Base-by-base conservation (phyloP, 768 basidiomycete genomes). In the Clitopilus hobsonii region DNA sequence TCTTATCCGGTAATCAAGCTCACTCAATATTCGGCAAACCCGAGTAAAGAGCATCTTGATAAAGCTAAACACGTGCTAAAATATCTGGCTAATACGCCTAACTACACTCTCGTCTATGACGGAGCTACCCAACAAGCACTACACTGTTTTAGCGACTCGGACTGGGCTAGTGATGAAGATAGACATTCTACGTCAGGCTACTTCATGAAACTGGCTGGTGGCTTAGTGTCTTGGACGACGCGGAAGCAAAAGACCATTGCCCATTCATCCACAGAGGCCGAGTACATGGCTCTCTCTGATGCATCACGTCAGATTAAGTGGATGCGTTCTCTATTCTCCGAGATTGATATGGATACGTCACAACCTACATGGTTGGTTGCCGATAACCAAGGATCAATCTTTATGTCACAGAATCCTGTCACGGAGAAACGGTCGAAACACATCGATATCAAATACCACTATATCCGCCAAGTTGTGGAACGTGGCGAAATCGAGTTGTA, bases 371-470 rank as follows among this genome's bases (percentile, higher is more conserved):
- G 20, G 32, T 36, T 36, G n/a, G n/a, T 36, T 47, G 55, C 41
- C 6, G 56, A 61, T 51, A 61, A 61, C 32, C 56, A 53, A 28
- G 56, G 59, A 13, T 54, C 59, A 1, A 24, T 60, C 18, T 57
- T 56, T 27, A 52, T 57, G 27, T 56, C 50, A 4, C 24, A n/a
- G 16, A 61, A 61, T 47, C 58, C 53, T 1, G 49, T 53, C 5
- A 49, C 38, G 16, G 53, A 61, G 20, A 51, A 45, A 25, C 62
- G 8, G 16, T 49, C 48, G 4, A 49, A 49, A 22, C 48, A 49
- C 11, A 27, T 49, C 20, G 48, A 49, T 23, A 49, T 49, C 27
- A 23, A 22, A 24, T 49, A 22, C 8, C 48, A 49, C 24, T 14
- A 13, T 23, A 22, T 49, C 13, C 20, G 48, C 5, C 14, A 49